Conservation (phyloP, 169 alveolate species). For the Plasmodium cynomolgi region DNA sequence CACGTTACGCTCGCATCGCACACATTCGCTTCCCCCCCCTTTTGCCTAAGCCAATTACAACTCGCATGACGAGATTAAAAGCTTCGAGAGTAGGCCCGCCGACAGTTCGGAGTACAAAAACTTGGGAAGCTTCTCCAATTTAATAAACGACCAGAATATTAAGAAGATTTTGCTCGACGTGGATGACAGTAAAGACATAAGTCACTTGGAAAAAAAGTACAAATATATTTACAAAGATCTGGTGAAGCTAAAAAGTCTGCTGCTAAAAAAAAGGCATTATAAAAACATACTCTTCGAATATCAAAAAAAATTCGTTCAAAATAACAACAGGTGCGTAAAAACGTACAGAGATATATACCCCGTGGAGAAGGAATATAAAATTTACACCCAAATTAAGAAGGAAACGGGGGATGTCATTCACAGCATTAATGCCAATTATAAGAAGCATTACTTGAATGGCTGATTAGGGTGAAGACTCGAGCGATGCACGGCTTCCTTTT, state of each 20-base stretch:
- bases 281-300: constrained; percentile 65
- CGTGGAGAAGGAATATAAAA: constrained; percentile 69
- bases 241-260: constrained; percentile 53
- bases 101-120: constrained; percentile 1
- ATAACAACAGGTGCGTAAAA: constrained; percentile 67
- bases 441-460: constrained; percentile 26
- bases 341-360: constrained; percentile 75
- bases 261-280: constrained; percentile 57
- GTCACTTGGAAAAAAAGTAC: constrained; percentile 58
- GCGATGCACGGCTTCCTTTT: not conserved
- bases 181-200: constrained; percentile 45
- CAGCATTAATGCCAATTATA: constrained; percentile 39
- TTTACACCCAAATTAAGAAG: constrained; percentile 71
- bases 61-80: not conserved
- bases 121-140: constrained; percentile 50
- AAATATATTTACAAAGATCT: constrained; percentile 64
- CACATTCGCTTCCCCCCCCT: not conserved
- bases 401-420: constrained; percentile 50
- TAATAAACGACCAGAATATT: constrained; percentile 42
- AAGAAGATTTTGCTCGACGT: constrained; percentile 53
- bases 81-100: not conserved
- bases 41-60: constrained; percentile 8
- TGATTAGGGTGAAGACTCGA: not conserved
- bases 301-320: constrained; percentile 58
- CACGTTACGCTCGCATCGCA: not conserved